These are phyloP conservation scores for Heterobasidion parviporum DNA, from an alignment of 1,284 basidiomycete species.

Conservation along the genomic window DNA sequence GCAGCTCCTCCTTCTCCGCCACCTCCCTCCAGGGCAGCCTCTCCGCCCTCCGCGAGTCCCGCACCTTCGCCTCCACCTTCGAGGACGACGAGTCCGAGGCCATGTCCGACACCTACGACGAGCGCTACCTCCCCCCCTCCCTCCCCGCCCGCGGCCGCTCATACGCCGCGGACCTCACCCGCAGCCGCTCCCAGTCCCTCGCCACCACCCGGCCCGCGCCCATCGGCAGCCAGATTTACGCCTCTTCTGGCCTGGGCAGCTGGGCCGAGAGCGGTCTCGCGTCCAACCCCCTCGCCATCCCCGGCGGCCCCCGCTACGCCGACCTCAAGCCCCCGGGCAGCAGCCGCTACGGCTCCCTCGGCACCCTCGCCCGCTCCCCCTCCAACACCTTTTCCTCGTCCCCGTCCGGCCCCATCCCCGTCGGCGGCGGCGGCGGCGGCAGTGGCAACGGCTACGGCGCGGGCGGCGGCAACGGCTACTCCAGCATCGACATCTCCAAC, in stretches of 20 bases:
- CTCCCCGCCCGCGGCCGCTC: conserved; percentile 41
- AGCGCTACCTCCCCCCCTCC: conserved; percentile 32
- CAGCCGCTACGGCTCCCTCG: conserved; percentile 59
- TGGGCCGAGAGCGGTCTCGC: conserved; percentile 44
- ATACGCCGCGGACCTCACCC: conserved; percentile 48
- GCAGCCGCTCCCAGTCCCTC: conserved; percentile 70
- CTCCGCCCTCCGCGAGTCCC: conserved; percentile 54
- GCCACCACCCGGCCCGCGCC: conserved; percentile 44
- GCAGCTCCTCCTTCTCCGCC: conserved; percentile 57
- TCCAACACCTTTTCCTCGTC: conserved; percentile 34
- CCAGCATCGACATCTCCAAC: conserved; percentile 58
- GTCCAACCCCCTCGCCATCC: conserved; percentile 47
- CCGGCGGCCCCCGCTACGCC: conserved; percentile 33
- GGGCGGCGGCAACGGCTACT: conserved; percentile 36
- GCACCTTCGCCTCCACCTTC: conserved; percentile 53
- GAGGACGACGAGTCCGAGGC: conserved; percentile 68
- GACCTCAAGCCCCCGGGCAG: conserved; percentile 53
- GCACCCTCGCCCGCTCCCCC: conserved; percentile 44
- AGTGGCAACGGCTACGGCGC: neutral
- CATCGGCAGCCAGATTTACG: conserved; percentile 28
- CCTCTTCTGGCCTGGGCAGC: conserved; percentile 26
- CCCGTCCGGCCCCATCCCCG: conserved; percentile 24
- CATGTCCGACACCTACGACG: conserved; percentile 46
- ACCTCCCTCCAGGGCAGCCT: conserved; percentile 42
- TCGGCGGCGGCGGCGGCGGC: neutral